Evolutionary conservation across 176 grass and related monocot species (phyloP), one percentile per base, ranked within the genome.

Genomic region (Zizania latifolia): DNA sequence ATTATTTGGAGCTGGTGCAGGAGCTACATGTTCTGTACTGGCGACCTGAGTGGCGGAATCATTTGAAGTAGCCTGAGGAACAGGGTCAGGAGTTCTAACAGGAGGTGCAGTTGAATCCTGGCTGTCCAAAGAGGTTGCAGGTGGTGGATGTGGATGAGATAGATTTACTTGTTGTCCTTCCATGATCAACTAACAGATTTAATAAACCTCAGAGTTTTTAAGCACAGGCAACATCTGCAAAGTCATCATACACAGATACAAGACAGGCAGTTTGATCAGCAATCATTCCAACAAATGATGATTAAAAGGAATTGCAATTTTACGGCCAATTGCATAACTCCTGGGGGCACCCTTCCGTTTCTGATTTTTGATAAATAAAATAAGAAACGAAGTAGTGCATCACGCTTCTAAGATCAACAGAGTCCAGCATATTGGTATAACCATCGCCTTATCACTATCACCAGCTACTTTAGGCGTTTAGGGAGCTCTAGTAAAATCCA

Each of bases 161-260:
- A 80, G 62, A 44, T 92, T 85, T 59, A 78, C 69, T 89, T 96
- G 51, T 72, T 92, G 81, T 77, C 86, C 63, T 66, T 96, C 89
- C 89, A 91, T 87, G 44, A 63, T 69, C 16, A 17, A 58, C 30
- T 57, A 71, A 21, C 21, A 1, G 36, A 71, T 35, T 31, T 68
- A 75, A 75, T 70, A 70, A 75, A 73, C 70, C 76, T 24, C 17
- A 35, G 21, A 19, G 22, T 71, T 27, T 64, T 35, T 4, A 58
- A 84, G 10, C 46, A 57, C 12, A 24, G 38, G 70, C 33, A 39
- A 32, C 27, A 80, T 70, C 81, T 88, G 86, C 76, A 75, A 83
- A 41, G 75, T 59, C 59, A 67, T 72, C 35, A 69, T 67, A 53
- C 40, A 79, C 68, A 44, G 16, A 38, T 65, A 55, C 53, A 83